These are phyloP conservation scores for Castanea sativa DNA, from an alignment of 306 rosid species.

Conservation along the genomic window DNA sequence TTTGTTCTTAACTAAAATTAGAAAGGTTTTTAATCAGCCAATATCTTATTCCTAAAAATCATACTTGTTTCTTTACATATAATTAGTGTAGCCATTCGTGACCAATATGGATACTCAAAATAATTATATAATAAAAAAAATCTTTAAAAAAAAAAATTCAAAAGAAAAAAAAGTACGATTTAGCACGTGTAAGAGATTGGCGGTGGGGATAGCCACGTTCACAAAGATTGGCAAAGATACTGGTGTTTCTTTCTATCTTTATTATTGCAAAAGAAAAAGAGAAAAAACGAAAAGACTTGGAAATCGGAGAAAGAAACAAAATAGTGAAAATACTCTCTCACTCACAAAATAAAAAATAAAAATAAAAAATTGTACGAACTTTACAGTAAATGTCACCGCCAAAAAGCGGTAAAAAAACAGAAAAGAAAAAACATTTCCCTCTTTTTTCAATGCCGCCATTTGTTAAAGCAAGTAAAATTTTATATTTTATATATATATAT, in stretches of 20 bases:
- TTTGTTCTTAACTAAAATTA: no score
- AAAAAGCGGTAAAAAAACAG: not conserved
- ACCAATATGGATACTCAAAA: not conserved
- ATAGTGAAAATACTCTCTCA: no score
- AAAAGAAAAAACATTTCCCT: not conserved
- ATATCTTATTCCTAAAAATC: no score
- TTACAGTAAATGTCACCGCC: constrained; percentile 21
- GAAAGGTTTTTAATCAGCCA: no score
- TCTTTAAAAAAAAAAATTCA: not conserved
- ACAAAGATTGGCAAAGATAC: constrained; percentile 33
- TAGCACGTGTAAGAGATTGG: constrained; percentile 40
- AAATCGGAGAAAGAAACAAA: not conserved
- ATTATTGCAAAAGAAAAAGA: not conserved
- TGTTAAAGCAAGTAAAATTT: not conserved
- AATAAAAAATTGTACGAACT: constrained; percentile 1
- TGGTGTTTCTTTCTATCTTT: constrained; percentile 2
- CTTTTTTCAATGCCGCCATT: not conserved
- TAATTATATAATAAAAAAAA: not conserved
- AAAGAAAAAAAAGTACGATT: constrained; percentile 16
- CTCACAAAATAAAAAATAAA: no score
- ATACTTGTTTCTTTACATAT: no score
- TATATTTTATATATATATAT: no score
- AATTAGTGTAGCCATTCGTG: no score
- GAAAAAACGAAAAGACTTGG: not conserved
- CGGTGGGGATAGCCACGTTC: constrained; percentile 1